Evolutionary conservation across 192 early-diverging fungal species (phyloP).

Genomic region (Podochytrium sp.): DNA sequence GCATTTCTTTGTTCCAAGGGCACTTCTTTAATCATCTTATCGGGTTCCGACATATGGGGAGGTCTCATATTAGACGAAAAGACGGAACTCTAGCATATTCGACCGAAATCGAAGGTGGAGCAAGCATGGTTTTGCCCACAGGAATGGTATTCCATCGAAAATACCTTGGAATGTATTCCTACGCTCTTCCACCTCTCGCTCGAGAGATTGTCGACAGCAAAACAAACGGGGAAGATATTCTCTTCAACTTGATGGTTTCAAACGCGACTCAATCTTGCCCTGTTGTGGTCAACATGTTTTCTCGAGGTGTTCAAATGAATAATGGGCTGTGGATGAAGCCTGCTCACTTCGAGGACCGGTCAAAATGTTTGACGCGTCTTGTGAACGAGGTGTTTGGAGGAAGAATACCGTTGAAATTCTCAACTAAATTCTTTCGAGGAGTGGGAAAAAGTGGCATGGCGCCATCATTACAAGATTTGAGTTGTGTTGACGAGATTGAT

Average conservation of each 20-base stretch:
- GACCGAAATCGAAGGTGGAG: neutral
- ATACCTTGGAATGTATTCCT: conserved; percentile 36
- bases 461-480: conserved; percentile 14
- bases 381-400: conserved; percentile 33
- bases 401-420: conserved; percentile 23
- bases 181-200: conserved; percentile 19
- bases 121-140: conserved; percentile 36
- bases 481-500: conserved; percentile 3
- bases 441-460: conserved; percentile 9
- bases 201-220: conserved; percentile 32
- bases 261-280: conserved; percentile 33
- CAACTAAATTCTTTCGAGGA: conserved; percentile 10
- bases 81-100: conserved; percentile 21
- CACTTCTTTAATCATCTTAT: conserved; percentile 32
- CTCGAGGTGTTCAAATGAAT: conserved; percentile 10
- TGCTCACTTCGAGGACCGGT: conserved; percentile 19
- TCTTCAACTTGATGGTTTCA: conserved; percentile 42
- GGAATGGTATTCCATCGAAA: conserved; percentile 38
- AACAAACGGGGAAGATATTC: conserved; percentile 44
- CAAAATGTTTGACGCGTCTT: conserved; percentile 14
- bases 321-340: conserved; percentile 29
- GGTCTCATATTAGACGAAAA: conserved; percentile 11
- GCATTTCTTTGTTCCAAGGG: conserved; percentile 31
- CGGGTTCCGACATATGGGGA: conserved; percentile 35
- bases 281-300: conserved; percentile 33